A percentile compares a stretch with the other conserved stretches of the same genome.
phyloP scores from a whole-genome alignment of 1,284 basidiomycete species.

The Tilletia caries region DNA sequence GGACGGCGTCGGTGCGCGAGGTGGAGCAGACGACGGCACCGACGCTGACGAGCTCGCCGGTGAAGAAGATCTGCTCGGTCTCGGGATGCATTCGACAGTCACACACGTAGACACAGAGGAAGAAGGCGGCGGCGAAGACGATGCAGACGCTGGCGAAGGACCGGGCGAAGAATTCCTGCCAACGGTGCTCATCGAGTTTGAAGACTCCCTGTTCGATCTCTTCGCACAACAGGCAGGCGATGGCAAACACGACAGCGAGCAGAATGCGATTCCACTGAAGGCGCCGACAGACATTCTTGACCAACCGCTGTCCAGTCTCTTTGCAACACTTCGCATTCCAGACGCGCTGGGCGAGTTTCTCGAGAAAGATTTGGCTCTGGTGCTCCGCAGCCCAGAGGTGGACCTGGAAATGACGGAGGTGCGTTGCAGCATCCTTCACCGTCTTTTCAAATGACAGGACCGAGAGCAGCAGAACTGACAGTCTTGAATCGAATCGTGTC shows the following conservation, averaged over 20 bases:
- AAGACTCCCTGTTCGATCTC: slow-evolving; percentile 12
- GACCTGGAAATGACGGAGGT: slow-evolving; percentile 61
- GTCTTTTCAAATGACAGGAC: neutral
- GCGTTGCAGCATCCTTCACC: slow-evolving; percentile 24
- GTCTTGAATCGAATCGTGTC: neutral
- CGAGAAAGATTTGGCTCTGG: slow-evolving; percentile 55
- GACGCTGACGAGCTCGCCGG: neutral
- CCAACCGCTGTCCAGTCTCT: slow-evolving; percentile 45
- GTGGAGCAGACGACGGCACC: slow-evolving; percentile 21
- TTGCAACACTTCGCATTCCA: slow-evolving; percentile 36
- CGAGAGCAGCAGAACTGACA: neutral
- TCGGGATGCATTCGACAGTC: neutral
- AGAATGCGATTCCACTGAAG: slow-evolving; percentile 10
- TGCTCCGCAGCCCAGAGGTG: slow-evolving; percentile 73
- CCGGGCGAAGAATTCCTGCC: neutral
- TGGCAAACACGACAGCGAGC: neutral
- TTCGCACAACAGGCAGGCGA: slow-evolving; percentile 10
- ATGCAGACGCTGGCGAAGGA: neutral
- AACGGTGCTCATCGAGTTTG: slow-evolving; percentile 8
- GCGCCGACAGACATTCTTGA: slow-evolving; percentile 27
- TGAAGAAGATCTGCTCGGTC: neutral
- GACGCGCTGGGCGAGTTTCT: slow-evolving; percentile 50
- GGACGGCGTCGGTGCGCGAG: slow-evolving; percentile 40
- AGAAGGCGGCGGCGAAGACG: slow-evolving; percentile 21
- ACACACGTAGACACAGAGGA: slow-evolving; percentile 21